Base-by-base conservation (phyloP, 805 yeast species). In the Debaryomyces castellii region DNA sequence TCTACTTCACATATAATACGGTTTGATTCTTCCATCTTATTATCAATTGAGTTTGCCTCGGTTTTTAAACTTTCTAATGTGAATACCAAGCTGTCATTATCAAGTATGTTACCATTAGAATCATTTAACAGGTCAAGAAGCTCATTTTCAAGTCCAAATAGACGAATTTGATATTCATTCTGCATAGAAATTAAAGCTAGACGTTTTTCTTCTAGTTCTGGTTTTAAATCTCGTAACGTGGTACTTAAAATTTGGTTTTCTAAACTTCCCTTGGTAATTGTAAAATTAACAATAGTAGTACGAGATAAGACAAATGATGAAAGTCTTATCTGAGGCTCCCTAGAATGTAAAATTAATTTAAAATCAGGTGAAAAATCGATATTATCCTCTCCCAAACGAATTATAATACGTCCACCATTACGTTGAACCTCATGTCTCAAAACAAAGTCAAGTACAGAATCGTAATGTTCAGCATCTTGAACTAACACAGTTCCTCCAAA, bases 401-500 rank as follows among this genome's bases (percentile, higher is more conserved):
- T 74, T 41, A 87, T 60, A 5, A 71, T 62, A 39, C 96, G 71
- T 0, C 94, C 94, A 3, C 96, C 96, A 23, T 82, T 72, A 23
- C 73, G 69, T 23, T 74, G 74, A 32, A 79, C 73, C 47, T 89
- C 96, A 25, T 72, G 70, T 39, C 80, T 73, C 40, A 92, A 62
- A 1, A 92, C 63, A 0, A 85, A 73, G 46, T 78, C 78, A 9
- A 92, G 58, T 6, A 87, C 65, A 0, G 97, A 96, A 59, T 92
- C 92, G 57, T 78, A 83, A 51, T 76, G 67, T 57, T 92, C 97
- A 3, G 91, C 90, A 64, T 92, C 92, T 52, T 81, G 81, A 14
- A 92, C 74, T 11, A 91, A 58, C 6, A 92, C 67, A 0, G 78
- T 55, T 2, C 88, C 89, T 4, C 98, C 97, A 71, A 91, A 91